Conservation (phyloP, 805 yeast species). For the Yamadazyma phyllophila region DNA sequence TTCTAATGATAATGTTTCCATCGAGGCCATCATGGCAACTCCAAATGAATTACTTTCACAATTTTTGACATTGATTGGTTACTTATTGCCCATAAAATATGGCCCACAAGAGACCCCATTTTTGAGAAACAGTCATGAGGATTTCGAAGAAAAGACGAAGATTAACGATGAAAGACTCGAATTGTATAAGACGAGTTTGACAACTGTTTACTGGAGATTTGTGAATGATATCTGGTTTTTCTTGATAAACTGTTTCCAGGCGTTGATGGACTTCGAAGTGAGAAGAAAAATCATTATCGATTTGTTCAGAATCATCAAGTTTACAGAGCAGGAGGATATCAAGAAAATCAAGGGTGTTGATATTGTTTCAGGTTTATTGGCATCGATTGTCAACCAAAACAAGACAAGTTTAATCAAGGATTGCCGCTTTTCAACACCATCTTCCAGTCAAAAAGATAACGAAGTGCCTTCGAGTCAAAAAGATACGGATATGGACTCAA, state of each 20-base stretch:
- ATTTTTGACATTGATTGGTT: slow-evolving; percentile 53
- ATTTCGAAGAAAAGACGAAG: slow-evolving; percentile 19
- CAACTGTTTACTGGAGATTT: slow-evolving; percentile 32
- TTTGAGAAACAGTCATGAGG: slow-evolving; percentile 20
- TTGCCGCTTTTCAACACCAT: neutral
- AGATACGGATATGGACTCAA: slow-evolving; percentile 5
- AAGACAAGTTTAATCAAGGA: slow-evolving; percentile 26
- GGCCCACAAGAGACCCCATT: slow-evolving; percentile 29
- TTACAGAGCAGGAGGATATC: slow-evolving; percentile 31
- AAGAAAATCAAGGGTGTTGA: slow-evolving; percentile 30
- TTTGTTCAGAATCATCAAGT: slow-evolving; percentile 49
- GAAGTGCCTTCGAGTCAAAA: neutral
- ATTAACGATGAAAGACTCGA: slow-evolving; percentile 32
- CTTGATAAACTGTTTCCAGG: slow-evolving; percentile 62
- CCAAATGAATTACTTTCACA: slow-evolving; percentile 64
- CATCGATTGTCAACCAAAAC: slow-evolving; percentile 61
- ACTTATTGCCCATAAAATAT: slow-evolving; percentile 53
- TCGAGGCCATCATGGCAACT: slow-evolving; percentile 70
- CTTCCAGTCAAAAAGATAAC: too few species aligned
- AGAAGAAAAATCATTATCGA: slow-evolving; percentile 57
- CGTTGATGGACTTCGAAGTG: slow-evolving; percentile 66
- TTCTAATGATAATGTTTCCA: slow-evolving; percentile 32
- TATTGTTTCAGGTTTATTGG: slow-evolving; percentile 47
- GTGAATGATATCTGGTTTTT: slow-evolving; percentile 48
- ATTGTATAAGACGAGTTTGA: slow-evolving; percentile 24